Base-by-base conservation (phyloP, 2,329 filamentous ascomycete species). In the Tolypocladium endophyticum region DNA sequence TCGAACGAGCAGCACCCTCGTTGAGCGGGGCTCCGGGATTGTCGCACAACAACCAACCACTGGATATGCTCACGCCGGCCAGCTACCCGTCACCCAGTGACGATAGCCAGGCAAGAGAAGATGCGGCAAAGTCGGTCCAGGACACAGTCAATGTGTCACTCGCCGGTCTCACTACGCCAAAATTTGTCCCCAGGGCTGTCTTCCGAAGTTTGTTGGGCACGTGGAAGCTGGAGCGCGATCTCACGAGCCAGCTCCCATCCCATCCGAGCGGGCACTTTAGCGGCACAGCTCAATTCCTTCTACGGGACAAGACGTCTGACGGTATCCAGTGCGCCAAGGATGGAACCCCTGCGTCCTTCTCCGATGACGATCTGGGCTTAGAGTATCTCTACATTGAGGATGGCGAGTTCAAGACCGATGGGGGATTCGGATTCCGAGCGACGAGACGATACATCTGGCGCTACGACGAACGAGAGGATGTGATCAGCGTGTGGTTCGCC, bases 401-500 rank as follows among this genome's bases (percentile, higher is more conserved):
- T 59, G 87, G 88, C 4, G 80, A 81, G 5, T 88, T 90, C 67
- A 80, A 73, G 30, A 83, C 85, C 5, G 74, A 79, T 1, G 77
- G 76, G 35, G 82, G 82, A 0, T 73, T 84, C 55, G 73, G 75
- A 0, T 87, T 89, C 71, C 78, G 76, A 20, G 86, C 86, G 0
- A 84, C 79, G 14, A 76, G 86, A 28, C 81, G 88, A 14, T 92
- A 92, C 66, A 78, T 90, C 1, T 92, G 88, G 77, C 82, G 88
- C 0, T 92, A 91, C 66, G 77, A 83, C 53, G 85, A 87, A 63
- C 65, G 60, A 12, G 74, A 68, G 1, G 87, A 91, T 66, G 72
- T 70, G 35, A 74, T 92, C 28, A 88, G 83, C 61, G 85, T 88
- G 1, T 92, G 88, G 88, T 92, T 92, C 65, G 84, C 84, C 45